Evolutionary conservation across 148 eudicot species (phyloP), one percentile per base, ranked within the genome.

Genomic region (Camellia granthamiana): DNA sequence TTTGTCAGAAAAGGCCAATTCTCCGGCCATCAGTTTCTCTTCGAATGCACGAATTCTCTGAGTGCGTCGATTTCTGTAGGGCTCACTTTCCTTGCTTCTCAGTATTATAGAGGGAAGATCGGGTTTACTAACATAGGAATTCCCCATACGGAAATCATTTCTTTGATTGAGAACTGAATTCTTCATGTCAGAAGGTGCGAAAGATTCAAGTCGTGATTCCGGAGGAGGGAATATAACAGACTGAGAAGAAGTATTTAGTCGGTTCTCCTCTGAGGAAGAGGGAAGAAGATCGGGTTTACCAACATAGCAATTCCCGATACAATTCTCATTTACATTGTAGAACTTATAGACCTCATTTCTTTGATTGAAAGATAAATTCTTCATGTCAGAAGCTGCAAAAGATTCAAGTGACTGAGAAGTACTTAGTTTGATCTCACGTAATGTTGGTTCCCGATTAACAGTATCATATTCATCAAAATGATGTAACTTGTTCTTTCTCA

Each of bases 41-140:
- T 90, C 95, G 82, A 85, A 91, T 8, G 97, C 91, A 44, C 85
- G 97, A 67, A 93, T 86, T 85, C 97, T 91, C 82, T 93, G 99
- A 38, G 94, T 91, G 63, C 94, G 91, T 12, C 93, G 89, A 68
- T 94, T 93, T 84, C 84, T 90, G 80, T 87, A 89, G 56, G 84
- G 74, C 49, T 87, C 92, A 47, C 88, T 82, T 47, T 88, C 89
- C 85, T 90, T 93, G 77, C 86, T 86, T 87, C 90, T 90, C 79
- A 84, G 68, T 76, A 90, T 86, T 68, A 89, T 83, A 54, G 97
- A 88, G 60, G 97, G 91, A 76, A 91, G 84, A 77, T 87, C 90
- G 14, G 84, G 84, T 75, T 77, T 84, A 66, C 83, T 69, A 70
- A 77, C 69, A 74, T 76, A 60, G 3, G 81, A 74, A 79, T 64